Percentiles rank a stretch among this genome's conserved stretches.
Conservation (phyloP, 73 alveolate genomes). For the Paramecium octaurelia region DNA sequence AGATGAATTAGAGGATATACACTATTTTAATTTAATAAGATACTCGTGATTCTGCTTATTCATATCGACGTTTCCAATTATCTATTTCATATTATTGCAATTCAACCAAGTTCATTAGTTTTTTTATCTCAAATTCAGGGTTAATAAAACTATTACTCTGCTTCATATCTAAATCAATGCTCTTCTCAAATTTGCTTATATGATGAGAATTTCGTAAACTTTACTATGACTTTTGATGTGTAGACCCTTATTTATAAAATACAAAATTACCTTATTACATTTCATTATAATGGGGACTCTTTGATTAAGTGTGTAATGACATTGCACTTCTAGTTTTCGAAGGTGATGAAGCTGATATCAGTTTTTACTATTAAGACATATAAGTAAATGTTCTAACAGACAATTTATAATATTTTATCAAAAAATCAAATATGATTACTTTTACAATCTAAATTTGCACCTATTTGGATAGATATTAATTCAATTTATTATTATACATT, state of each 20-base stretch:
- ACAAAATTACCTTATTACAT: not conserved
- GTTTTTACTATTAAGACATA: not conserved
- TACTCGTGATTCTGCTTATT: conserved; percentile 41
- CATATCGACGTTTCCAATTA: conserved; percentile 35
- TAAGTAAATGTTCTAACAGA: not conserved
- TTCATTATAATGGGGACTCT: not conserved
- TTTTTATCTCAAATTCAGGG: conserved; percentile 23
- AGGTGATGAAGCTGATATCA: not conserved
- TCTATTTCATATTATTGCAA: conserved; percentile 8
- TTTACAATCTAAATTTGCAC: not conserved
- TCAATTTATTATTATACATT: not conserved
- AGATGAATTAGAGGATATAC: not conserved
- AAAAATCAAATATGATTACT: not conserved
- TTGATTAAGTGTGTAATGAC: not conserved
- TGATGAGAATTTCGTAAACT: conserved; percentile 1
- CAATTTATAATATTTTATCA: not conserved
- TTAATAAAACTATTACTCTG: not conserved
- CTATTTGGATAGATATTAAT: not conserved
- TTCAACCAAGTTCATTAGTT: conserved; percentile 44
- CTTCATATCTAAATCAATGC: conserved; percentile 3
- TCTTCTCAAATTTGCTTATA: conserved; percentile 34
- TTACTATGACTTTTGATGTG: not conserved
- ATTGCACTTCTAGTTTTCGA: not conserved
- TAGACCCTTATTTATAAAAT: not conserved
- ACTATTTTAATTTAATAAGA: not conserved